phyloP scores from a whole-genome alignment of 2,329 filamentous ascomycete genomes.

The Fusarium incarnatum region DNA sequence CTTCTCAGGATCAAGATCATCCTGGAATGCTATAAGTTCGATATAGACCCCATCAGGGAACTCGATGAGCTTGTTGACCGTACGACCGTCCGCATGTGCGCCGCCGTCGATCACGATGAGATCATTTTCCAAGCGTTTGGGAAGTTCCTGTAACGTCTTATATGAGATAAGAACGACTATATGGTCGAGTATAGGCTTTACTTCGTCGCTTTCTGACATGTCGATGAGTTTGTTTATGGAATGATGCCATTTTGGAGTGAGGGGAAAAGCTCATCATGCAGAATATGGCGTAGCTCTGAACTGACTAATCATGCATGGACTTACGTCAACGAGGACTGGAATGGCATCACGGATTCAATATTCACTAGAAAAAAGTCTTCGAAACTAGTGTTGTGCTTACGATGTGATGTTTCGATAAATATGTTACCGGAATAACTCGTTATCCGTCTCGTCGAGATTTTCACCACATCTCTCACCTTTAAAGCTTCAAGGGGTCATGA shows the following conservation, averaged over 20 bases:
- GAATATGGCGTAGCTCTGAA: neutral
- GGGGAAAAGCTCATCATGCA: neutral
- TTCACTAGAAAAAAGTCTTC: neutral
- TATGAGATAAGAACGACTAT: conserved; percentile 28
- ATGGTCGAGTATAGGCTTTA: conserved; percentile 22
- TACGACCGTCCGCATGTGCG: conserved; percentile 23
- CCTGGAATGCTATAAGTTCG: conserved; percentile 33
- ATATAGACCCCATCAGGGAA: conserved; percentile 32
- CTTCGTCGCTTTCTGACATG: neutral
- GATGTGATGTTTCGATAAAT: rapidly evolving
- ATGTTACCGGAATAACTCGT: neutral
- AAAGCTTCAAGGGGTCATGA: too few species aligned
- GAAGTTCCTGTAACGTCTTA: conserved; percentile 14
- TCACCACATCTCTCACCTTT: neutral
- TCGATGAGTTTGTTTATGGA: neutral
- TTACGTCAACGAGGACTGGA: neutral
- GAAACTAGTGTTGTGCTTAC: neutral
- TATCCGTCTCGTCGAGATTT: neutral
- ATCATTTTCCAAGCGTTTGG: conserved; percentile 1
- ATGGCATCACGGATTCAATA: neutral
- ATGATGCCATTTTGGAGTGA: neutral
- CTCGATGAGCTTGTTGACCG: conserved; percentile 24
- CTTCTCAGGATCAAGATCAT: conserved; percentile 13
- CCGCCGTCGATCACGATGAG: conserved; percentile 31
- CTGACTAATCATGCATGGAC: neutral